A percentile compares a stretch with the other conserved stretches of the same genome.
phyloP scores from a whole-genome alignment of 495 filamentous ascomycete genomes.

The Cercophora scortea region DNA sequence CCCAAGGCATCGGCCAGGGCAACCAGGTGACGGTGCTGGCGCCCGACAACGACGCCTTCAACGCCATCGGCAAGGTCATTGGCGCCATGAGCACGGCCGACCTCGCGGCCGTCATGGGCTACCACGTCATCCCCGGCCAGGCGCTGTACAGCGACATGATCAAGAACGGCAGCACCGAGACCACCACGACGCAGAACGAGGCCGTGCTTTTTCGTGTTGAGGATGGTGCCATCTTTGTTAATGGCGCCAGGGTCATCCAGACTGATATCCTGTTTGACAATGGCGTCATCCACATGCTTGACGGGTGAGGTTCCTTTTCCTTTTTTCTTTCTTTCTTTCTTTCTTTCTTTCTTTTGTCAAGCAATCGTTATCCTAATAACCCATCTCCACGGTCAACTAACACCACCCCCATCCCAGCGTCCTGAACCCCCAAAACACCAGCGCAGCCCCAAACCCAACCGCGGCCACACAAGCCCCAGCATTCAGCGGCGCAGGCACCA shows the following conservation, averaged over 20 bases:
- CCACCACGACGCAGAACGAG: conserved; percentile 33
- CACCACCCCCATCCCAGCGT: conserved; percentile 33
- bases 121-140: conserved; percentile 50
- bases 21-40: conserved; percentile 58
- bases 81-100: conserved; percentile 36
- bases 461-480: conserved; percentile 38
- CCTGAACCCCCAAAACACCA: conserved; percentile 50
- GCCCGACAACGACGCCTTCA: conserved; percentile 50
- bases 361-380: neutral
- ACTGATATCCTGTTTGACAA: conserved; percentile 55
- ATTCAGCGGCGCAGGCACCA: conserved; percentile 42
- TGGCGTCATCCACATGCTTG: conserved; percentile 62
- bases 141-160: conserved; percentile 45
- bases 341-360: neutral
- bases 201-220: conserved; percentile 36
- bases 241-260: conserved; percentile 26
- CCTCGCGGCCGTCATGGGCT: conserved; percentile 43
- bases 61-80: conserved; percentile 43
- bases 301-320: conserved; percentile 27
- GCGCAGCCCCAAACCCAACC: conserved; percentile 36
- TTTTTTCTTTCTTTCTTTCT: neutral
- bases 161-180: conserved; percentile 27
- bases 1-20: conserved; percentile 28
- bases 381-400: too few species aligned
- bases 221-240: conserved; percentile 30